Evolutionary conservation across 176 grass and related monocot species (phyloP).

Genomic region (Microstegium vimineum): DNA sequence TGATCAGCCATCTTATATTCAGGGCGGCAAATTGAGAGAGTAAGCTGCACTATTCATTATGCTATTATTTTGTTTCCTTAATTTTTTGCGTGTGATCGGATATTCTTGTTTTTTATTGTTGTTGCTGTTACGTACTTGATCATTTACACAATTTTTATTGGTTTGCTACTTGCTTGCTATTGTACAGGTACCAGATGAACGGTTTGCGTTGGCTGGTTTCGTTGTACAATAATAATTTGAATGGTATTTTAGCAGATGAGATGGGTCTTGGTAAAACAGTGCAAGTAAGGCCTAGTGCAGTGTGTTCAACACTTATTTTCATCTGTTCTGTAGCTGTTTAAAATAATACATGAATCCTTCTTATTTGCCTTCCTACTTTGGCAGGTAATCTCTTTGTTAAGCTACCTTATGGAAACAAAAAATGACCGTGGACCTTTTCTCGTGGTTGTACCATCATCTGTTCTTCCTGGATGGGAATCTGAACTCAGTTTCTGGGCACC

Average conservation of each 20-base stretch:
- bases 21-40: slow-evolving; percentile 92
- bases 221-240: slow-evolving; percentile 96
- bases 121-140: background rate
- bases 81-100: background rate
- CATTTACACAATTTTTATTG: slow-evolving; percentile 18
- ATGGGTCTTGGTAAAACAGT: slow-evolving; percentile 99
- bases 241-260: slow-evolving; percentile 98
- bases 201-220: slow-evolving; percentile 96
- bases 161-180: slow-evolving; percentile 8
- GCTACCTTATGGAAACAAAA: slow-evolving; percentile 99
- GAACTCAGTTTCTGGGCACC: slow-evolving; percentile 98
- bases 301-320: slow-evolving; percentile 24
- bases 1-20: slow-evolving; percentile 82
- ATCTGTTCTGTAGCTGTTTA: background rate
- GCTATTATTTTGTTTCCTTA: background rate
- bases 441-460: slow-evolving; percentile 94
- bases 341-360: background rate
- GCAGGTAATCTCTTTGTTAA: slow-evolving; percentile 92
- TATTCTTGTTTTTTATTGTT: background rate
- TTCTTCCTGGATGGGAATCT: slow-evolving; percentile 88
- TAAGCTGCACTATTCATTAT: slow-evolving; percentile 36
- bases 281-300: slow-evolving; percentile 56
- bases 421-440: slow-evolving; percentile 97
- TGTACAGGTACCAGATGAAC: slow-evolving; percentile 95
- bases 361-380: slow-evolving; percentile 26